phyloP scores from a whole-genome alignment of 2,329 filamentous ascomycete genomes.

The Colletotrichum euphorbiae region DNA sequence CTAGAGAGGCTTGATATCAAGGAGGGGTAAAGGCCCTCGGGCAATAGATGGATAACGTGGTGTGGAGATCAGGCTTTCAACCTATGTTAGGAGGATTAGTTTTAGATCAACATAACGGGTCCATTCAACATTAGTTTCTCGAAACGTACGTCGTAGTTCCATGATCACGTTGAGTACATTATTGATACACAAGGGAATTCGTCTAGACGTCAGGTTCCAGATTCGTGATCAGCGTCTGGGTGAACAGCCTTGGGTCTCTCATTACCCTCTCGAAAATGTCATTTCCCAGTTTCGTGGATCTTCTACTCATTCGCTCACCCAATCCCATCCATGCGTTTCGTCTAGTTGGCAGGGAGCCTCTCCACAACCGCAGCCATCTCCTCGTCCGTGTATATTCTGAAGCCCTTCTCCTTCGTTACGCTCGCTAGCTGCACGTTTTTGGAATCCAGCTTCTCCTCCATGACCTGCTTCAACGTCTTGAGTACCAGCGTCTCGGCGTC shows the following conservation, averaged over 20 bases:
- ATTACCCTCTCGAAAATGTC: background rate
- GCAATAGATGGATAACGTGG: slow-evolving; percentile 3
- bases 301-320: background rate
- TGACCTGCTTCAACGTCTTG: slow-evolving; percentile 99
- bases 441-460: slow-evolving; percentile 99
- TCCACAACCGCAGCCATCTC: slow-evolving; percentile 96
- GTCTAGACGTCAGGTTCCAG: slow-evolving; percentile 28
- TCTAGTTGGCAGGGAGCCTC: slow-evolving; percentile 77
- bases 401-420: slow-evolving; percentile 97
- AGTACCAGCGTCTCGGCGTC: slow-evolving; percentile 96
- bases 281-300: background rate
- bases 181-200: slow-evolving; percentile 36
- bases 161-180: slow-evolving; percentile 39
- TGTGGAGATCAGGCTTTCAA: slow-evolving; percentile 11
- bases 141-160: background rate
- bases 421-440: slow-evolving; percentile 99
- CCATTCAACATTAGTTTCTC: background rate
- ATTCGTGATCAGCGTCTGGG: slow-evolving; percentile 25
- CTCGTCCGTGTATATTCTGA: slow-evolving; percentile 97
- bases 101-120: slow-evolving; percentile 8
- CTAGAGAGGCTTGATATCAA: slow-evolving; percentile 71
- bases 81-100: slow-evolving; percentile 2
- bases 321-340: background rate
- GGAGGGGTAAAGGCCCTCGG: slow-evolving; percentile 42
- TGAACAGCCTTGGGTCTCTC: slow-evolving; percentile 1